phyloP scores from a whole-genome alignment of 2,329 filamentous ascomycete species.

The Aspergillus phoenicis region DNA sequence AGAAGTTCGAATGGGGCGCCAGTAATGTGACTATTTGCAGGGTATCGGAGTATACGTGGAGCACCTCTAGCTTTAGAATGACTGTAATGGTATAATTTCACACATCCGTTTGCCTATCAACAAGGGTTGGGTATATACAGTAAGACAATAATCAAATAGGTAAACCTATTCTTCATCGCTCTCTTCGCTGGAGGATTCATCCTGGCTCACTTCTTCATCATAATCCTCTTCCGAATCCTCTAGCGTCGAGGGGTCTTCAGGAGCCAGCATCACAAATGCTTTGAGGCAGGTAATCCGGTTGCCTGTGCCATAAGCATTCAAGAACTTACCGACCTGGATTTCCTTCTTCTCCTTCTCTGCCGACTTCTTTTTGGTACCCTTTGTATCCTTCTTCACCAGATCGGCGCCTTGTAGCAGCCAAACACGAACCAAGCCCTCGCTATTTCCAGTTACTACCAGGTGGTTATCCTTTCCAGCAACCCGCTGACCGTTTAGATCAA shows the following conservation, averaged over 20 bases:
- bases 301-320: conserved; percentile 80
- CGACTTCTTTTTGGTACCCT: conserved; percentile 22
- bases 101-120: conserved; percentile 15
- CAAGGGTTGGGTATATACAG: conserved; percentile 25
- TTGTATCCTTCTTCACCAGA: conserved; percentile 26
- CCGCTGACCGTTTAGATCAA: conserved; percentile 50
- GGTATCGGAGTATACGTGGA: neutral
- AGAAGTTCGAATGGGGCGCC: neutral
- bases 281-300: conserved; percentile 88
- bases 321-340: conserved; percentile 62
- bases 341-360: conserved; percentile 23
- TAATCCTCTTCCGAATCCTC: conserved; percentile 45
- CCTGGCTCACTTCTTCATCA: conserved; percentile 27
- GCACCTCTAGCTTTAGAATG: neutral
- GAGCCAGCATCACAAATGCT: conserved; percentile 80
- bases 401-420: conserved; percentile 62
- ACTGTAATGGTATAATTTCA: conserved; percentile 10
- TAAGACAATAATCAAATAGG: conserved; percentile 14
- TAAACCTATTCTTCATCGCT: conserved; percentile 29
- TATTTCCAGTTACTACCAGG: conserved; percentile 73
- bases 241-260: conserved; percentile 55
- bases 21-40: neutral
- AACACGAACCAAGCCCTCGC: conserved; percentile 80
- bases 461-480: conserved; percentile 42
- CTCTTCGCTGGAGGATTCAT: conserved; percentile 28